Evolutionary conservation across 768 basidiomycete species (phyloP).

Genomic region (Tylopilus balloui): DNA sequence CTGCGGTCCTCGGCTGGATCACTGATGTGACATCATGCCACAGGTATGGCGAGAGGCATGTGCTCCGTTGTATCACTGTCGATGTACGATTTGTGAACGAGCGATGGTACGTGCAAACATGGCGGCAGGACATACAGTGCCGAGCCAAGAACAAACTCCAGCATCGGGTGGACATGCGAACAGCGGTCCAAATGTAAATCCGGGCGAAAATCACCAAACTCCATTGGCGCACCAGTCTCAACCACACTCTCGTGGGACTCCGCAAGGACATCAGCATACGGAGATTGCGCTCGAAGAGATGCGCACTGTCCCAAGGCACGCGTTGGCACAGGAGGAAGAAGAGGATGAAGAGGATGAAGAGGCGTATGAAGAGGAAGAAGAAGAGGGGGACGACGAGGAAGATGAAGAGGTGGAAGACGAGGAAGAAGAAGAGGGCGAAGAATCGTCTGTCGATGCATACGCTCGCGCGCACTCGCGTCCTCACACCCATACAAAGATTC

Average conservation of each 20-base stretch:
- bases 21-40: background rate
- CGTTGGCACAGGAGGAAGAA: slow-evolving; percentile 25
- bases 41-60: slow-evolving; percentile 76
- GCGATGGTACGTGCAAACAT: slow-evolving; percentile 52
- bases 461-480: slow-evolving; percentile 6
- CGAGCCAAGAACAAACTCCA: slow-evolving; percentile 22
- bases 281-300: slow-evolving; percentile 29
- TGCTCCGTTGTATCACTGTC: slow-evolving; percentile 65
- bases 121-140: slow-evolving; percentile 35
- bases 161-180: slow-evolving; percentile 3
- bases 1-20: background rate
- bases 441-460: slow-evolving; percentile 11
- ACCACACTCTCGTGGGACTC: slow-evolving; percentile 4
- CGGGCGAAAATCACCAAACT: slow-evolving; percentile 5
- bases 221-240: slow-evolving; percentile 1
- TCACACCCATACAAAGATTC: slow-evolving; percentile 10
- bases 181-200: background rate
- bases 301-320: slow-evolving; percentile 15
- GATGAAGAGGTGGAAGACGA: slow-evolving; percentile 12
- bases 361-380: slow-evolving; percentile 17
- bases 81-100: slow-evolving; percentile 70
- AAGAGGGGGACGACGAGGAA: slow-evolving; percentile 28
- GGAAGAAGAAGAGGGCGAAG: slow-evolving; percentile 30
- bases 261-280: slow-evolving; percentile 9
- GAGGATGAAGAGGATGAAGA: slow-evolving; percentile 32